Base-by-base conservation (phyloP, 768 basidiomycete species). In the Tricholoma sp. region DNA sequence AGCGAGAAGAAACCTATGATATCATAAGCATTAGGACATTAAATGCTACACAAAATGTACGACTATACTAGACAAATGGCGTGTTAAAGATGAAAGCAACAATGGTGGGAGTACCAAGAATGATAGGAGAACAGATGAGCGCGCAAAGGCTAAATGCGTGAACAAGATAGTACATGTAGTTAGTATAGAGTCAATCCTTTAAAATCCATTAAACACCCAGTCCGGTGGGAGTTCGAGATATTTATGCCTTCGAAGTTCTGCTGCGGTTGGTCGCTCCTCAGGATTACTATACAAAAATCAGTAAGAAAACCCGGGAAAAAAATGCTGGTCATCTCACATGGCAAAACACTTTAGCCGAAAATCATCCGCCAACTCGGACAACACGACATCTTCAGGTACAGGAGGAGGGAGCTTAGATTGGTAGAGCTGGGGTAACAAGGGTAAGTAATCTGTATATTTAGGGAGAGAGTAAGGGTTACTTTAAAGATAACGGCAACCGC, bases 401-500 rank as follows among this genome's bases (percentile, higher is more conserved):
- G 96, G 95, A 8, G 97, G 97, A 28, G 89, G 86, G 59, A 84
- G 80, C 62, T 90, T 86, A 55, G 88, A 85, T 63, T 89, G 85
- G 61, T 91, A 95, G 37, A 97, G 79, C 94, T 96, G 62, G 4
- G 13, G n/a, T 52, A 24, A n/a, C 7, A 32, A 52, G 17, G 45
- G 44, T 56, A 37, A 49, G 47, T 32, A 17, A 15, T 9, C n/a
- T 32, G 8, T 31, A 49, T 31, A 17, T 11, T 2, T 39, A 32
- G 24, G 24, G 24, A 55, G 11, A 37, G 7, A 52, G 53, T 54
- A 18, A 28, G n/a, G 69, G 79, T 55, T 65, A 93, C 95, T 81
- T 95, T 92, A 72, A 91, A 90, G 87, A 99, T 91, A 57, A 98
- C 94, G 1, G 91, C 88, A 58, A 98, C 81, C 60, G 83, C 84